Conservation (phyloP, 495 filamentous ascomycete species). For the Penicillium longicatenatum region DNA sequence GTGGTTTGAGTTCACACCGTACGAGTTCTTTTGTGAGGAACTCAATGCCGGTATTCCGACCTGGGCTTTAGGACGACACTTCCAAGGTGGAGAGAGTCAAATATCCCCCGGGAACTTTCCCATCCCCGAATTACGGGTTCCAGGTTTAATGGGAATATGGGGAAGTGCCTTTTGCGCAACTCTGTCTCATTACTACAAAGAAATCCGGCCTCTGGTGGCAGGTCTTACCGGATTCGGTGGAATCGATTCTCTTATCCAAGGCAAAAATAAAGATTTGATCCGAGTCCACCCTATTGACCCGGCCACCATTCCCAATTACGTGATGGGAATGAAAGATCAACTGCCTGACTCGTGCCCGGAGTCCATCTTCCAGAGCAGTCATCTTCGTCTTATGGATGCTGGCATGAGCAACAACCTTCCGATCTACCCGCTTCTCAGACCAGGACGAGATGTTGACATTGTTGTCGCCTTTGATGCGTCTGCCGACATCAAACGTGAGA, state of each 20-base stretch:
- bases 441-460: constrained; percentile 84
- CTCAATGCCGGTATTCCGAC: constrained; percentile 88
- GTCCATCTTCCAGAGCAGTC: constrained; percentile 65
- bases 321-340: constrained; percentile 71
- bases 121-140: constrained; percentile 79
- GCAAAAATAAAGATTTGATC: constrained; percentile 75
- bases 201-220: constrained; percentile 77
- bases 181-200: constrained; percentile 91
- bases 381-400: constrained; percentile 91
- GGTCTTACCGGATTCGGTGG: constrained; percentile 71
- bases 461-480: constrained; percentile 88
- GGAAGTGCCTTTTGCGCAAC: constrained; percentile 96
- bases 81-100: constrained; percentile 68
- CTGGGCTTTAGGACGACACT: constrained; percentile 86
- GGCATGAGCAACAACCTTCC: constrained; percentile 98
- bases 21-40: constrained; percentile 96
- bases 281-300: constrained; percentile 94
- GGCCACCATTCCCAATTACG: constrained; percentile 83
- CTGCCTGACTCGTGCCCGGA: constrained; percentile 74
- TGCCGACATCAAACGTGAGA: constrained; percentile 80
- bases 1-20: constrained; percentile 96
- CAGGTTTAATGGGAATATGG: constrained; percentile 87
- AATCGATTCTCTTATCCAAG: constrained; percentile 85
- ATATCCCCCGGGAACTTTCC: constrained; percentile 55
- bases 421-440: constrained; percentile 88